Percentiles rank a stretch among this genome's conserved stretches.
Evolutionary conservation across 345 rosid species (phyloP).

Genomic region (Syzygium jambos): DNA sequence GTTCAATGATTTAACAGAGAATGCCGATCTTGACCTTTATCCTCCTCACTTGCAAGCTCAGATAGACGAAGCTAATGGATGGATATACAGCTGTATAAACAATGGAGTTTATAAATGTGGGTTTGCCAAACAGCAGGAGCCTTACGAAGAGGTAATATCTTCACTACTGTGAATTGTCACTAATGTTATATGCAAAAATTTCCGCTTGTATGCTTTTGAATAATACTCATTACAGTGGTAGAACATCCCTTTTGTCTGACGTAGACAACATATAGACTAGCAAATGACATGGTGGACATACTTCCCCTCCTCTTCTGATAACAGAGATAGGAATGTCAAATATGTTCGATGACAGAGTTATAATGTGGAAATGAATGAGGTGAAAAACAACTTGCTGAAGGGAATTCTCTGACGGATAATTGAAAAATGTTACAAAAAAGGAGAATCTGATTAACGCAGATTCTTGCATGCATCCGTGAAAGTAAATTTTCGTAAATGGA

Average conservation of each 20-base stretch:
- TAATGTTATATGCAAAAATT: background rate
- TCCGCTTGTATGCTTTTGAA: background rate
- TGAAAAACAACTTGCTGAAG: background rate
- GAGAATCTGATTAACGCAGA: no score
- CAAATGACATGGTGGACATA: background rate
- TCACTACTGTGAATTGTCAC: background rate
- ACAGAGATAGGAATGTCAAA: background rate
- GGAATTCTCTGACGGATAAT: background rate
- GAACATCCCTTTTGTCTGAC: background rate
- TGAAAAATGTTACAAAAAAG: background rate
- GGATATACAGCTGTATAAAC: conserved; percentile 26
- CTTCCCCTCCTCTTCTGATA: background rate
- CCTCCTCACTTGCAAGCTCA: conserved; percentile 20
- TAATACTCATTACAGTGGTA: background rate
- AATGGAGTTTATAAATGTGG: conserved; percentile 46
- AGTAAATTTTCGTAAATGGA: no score
- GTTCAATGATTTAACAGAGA: conserved; percentile 29
- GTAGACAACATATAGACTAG: background rate
- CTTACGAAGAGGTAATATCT: conserved; percentile 34
- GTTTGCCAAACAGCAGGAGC: conserved; percentile 34
- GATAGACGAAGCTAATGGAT: conserved; percentile 16
- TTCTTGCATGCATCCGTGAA: no score
- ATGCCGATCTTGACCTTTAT: conserved; percentile 31
- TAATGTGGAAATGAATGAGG: background rate
- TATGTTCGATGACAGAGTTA: background rate